phyloP scores from a whole-genome alignment of 306 rosid species.

The Potentilla sterilis region DNA sequence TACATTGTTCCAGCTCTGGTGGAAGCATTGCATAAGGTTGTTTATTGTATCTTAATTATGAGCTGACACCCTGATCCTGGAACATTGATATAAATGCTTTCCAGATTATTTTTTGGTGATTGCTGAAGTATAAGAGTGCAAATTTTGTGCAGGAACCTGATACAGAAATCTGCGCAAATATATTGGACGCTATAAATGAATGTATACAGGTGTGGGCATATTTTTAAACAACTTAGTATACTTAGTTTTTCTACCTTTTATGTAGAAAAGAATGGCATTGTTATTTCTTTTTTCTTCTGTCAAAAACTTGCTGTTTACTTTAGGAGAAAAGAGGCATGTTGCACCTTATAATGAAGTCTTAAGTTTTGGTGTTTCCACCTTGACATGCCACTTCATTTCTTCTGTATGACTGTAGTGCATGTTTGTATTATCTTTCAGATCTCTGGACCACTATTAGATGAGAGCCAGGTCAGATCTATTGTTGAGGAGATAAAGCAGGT shows the following conservation, averaged over 20 bases:
- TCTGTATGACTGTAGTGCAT: neutral
- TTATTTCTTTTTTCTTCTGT: neutral
- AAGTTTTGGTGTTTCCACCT: neutral
- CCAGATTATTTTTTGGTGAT: neutral
- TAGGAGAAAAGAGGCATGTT: neutral
- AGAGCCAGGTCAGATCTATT: conserved; percentile 75
- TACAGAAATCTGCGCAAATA: conserved; percentile 94
- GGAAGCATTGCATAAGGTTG: conserved; percentile 95
- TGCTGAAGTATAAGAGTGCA: conserved; percentile 23
- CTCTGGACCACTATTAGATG: conserved; percentile 86
- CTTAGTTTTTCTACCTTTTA: neutral
- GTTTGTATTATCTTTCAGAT: conserved; percentile 41
- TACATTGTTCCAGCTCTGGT: conserved; percentile 86
- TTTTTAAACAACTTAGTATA: neutral
- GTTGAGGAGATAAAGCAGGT: conserved; percentile 91
- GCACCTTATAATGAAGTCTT: neutral
- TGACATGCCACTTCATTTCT: neutral
- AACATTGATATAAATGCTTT: conserved; percentile 4
- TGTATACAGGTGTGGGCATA: conserved; percentile 65
- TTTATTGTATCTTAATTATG: neutral
- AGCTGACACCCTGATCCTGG: neutral
- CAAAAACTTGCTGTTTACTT: neutral
- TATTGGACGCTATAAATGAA: conserved; percentile 90
- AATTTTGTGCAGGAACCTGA: conserved; percentile 84
- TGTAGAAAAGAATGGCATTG: neutral